Conservation (phyloP, 805 yeast genomes). For the Yarrowia yakushimensis region DNA sequence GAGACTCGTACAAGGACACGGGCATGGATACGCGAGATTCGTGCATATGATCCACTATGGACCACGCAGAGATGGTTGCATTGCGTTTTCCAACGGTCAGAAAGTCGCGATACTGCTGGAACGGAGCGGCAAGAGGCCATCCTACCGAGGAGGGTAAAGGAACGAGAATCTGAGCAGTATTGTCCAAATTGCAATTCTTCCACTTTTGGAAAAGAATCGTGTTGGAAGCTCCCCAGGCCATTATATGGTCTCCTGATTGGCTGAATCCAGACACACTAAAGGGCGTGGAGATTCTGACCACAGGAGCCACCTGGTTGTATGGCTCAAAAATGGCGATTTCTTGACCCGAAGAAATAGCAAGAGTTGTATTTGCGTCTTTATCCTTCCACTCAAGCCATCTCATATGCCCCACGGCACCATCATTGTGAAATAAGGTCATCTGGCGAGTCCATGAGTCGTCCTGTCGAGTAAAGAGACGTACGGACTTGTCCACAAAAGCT, state of each 20-base stretch:
- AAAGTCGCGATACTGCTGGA: conserved; percentile 11
- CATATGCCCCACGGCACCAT: neutral
- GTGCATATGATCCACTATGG: neutral
- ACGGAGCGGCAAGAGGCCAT: conserved; percentile 13
- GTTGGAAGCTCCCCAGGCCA: conserved; percentile 3
- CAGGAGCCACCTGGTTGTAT: neutral
- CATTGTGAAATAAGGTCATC: conserved; percentile 6
- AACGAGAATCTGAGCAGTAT: neutral
- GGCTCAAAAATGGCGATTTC: conserved; percentile 7
- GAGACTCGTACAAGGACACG: neutral
- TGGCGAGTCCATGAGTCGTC: neutral
- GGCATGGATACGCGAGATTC: neutral
- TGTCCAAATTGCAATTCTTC: neutral
- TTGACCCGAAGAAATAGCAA: neutral
- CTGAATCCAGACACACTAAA: neutral
- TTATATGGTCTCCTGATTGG: neutral
- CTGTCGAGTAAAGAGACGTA: neutral
- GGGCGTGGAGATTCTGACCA: neutral
- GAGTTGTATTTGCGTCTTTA: neutral
- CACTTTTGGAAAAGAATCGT: conserved; percentile 1
- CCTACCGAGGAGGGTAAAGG: neutral
- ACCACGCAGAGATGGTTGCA: neutral
- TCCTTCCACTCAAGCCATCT: neutral
- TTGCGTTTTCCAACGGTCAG: conserved; percentile 18
- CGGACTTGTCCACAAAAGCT: neutral